Conservation (phyloP, 177 flowering plant genomes). For the Telopea speciosissima region DNA sequence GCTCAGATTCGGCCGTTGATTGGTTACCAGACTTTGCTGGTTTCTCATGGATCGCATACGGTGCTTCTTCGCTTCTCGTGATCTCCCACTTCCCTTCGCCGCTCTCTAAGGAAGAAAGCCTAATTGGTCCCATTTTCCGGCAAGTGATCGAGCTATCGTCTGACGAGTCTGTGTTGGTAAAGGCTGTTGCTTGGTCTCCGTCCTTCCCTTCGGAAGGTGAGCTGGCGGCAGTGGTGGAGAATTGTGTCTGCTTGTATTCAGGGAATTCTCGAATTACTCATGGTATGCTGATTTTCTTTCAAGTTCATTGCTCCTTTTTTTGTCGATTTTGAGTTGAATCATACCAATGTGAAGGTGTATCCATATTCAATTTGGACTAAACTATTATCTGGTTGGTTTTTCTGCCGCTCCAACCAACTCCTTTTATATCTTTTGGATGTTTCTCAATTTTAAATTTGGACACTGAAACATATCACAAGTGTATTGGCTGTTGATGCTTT, state of each 20-base stretch:
- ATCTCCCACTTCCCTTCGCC: conserved; percentile 89
- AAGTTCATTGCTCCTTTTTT: neutral
- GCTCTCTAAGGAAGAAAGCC: conserved; percentile 34
- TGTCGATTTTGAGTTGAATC: neutral
- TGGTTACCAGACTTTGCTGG: conserved; percentile 65
- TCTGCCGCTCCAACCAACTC: neutral
- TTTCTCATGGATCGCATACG: conserved; percentile 88
- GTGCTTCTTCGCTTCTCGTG: conserved; percentile 80
- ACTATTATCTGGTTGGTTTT: neutral
- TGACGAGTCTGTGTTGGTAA: conserved; percentile 23
- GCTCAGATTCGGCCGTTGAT: conserved; percentile 43
- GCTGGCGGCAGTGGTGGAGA: conserved; percentile 63
- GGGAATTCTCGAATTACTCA: conserved; percentile 21
- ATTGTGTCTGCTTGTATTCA: conserved; percentile 41
- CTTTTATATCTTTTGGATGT: neutral
- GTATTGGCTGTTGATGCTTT: neutral
- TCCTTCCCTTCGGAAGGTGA: conserved; percentile 55
- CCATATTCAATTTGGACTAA: neutral
- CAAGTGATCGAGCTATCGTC: conserved; percentile 65
- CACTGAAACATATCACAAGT: neutral
- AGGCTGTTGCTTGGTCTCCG: conserved; percentile 73
- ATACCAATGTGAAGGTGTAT: neutral
- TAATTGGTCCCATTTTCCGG: conserved; percentile 66
- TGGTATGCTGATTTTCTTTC: conserved; percentile 9
- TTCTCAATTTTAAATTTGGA: neutral